Percentiles rank a stretch among this genome's conserved stretches.
Evolutionary conservation across 2,329 filamentous ascomycete species (phyloP).

Genomic region (Aulographum hederae): DNA sequence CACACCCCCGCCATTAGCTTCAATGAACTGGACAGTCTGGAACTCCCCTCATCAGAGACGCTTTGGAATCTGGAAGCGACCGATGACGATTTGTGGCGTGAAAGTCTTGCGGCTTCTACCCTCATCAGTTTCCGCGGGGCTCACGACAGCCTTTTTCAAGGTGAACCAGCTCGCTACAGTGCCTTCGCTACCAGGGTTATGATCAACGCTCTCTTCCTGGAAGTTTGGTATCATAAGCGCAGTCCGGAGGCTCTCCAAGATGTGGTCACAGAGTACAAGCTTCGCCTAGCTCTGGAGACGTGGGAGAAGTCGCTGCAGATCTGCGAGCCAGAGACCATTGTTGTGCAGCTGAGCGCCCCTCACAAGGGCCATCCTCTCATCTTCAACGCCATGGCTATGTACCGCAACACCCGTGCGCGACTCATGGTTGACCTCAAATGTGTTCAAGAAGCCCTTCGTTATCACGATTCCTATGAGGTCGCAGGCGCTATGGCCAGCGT

Average conservation of each 20-base stretch:
- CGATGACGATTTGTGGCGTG: slow-evolving; percentile 71
- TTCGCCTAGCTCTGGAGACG: slow-evolving; percentile 87
- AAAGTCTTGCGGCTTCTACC: slow-evolving; percentile 51
- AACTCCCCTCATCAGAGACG: slow-evolving; percentile 82
- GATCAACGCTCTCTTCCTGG: slow-evolving; percentile 96
- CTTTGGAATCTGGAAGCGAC: slow-evolving; percentile 74
- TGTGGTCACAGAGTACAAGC: slow-evolving; percentile 95
- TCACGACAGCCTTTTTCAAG: slow-evolving; percentile 89
- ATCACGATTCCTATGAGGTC: slow-evolving; percentile 94
- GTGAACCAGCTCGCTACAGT: slow-evolving; percentile 77
- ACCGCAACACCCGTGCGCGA: slow-evolving; percentile 79
- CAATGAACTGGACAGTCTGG: slow-evolving; percentile 89
- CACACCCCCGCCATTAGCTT: slow-evolving; percentile 96
- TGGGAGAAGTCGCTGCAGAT: slow-evolving; percentile 94
- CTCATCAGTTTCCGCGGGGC: slow-evolving; percentile 82
- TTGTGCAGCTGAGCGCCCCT: slow-evolving; percentile 78
- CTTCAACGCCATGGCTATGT: slow-evolving; percentile 96
- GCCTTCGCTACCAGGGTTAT: slow-evolving; percentile 94
- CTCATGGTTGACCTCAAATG: slow-evolving; percentile 91
- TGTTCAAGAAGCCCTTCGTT: slow-evolving; percentile 88
- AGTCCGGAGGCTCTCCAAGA: slow-evolving; percentile 95
- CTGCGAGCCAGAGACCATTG: slow-evolving; percentile 77
- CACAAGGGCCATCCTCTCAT: slow-evolving; percentile 92
- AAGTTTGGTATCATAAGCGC: slow-evolving; percentile 98
- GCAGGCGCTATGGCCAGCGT: slow-evolving; percentile 92